Evolutionary conservation across 805 yeast genomes (phyloP).

Genomic region (Grigorovia yakushimaensis): DNA sequence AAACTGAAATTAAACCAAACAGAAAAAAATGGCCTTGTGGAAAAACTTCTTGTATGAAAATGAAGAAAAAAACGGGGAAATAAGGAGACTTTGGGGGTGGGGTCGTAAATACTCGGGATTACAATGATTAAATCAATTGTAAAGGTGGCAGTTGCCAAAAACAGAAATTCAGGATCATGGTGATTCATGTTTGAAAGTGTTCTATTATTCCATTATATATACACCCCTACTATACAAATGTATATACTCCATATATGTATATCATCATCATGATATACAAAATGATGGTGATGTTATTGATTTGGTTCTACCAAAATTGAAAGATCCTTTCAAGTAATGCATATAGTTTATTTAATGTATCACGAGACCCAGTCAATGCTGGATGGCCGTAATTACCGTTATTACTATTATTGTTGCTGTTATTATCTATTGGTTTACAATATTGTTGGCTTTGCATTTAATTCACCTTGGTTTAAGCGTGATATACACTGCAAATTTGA

Average conservation of each 20-base stretch:
- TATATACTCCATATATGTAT: no score
- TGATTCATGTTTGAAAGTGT: no score
- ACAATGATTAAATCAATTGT: neutral
- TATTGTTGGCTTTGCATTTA: conserved; percentile 21
- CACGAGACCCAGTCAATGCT: conserved; percentile 12
- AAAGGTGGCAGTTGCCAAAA: neutral
- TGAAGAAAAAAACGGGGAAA: no score
- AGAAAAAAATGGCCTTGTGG: no score
- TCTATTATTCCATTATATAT: no score
- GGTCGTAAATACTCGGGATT: no score
- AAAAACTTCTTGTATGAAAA: no score
- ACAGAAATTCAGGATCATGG: neutral
- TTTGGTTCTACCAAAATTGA: conserved; percentile 30
- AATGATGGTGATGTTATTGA: no score
- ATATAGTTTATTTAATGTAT: conserved; percentile 25
- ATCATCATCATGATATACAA: no score
- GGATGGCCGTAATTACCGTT: conserved; percentile 10
- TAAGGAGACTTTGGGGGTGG: no score
- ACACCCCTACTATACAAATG: no score
- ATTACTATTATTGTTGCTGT: conserved; percentile 1
- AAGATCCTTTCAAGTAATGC: conserved; percentile 25
- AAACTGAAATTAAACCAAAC: no score
- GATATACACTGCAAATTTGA: conserved; percentile 29
- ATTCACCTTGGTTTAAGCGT: conserved; percentile 26
- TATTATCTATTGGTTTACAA: conserved; percentile 10